Evolutionary conservation across 495 filamentous ascomycete genomes (phyloP).

Genomic region (Lichina pygmaea): DNA sequence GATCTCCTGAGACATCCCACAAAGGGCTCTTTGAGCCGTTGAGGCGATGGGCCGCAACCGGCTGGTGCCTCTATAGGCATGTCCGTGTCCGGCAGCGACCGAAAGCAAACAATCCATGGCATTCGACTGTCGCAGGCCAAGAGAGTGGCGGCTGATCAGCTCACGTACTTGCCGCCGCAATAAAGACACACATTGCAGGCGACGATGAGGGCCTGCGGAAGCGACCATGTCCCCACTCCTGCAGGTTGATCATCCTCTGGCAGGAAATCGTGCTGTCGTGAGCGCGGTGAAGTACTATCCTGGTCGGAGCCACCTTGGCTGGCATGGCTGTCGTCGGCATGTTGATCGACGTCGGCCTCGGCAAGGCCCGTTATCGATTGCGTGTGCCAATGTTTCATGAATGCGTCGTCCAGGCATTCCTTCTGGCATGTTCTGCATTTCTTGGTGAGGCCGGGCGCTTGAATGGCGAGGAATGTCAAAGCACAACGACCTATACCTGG

Average conservation of each 20-base stretch:
- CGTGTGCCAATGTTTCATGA: neutral
- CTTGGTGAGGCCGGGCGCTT: constrained; percentile 26
- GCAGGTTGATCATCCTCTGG: neutral
- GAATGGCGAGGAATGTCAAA: constrained; percentile 25
- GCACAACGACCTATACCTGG: constrained; percentile 20
- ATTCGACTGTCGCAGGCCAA: too few relatives aligned
- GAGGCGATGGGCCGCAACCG: too few relatives aligned
- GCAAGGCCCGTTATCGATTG: constrained; percentile 1
- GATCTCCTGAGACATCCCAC: too few relatives aligned
- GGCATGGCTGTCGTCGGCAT: neutral
- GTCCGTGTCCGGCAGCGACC: too few relatives aligned
- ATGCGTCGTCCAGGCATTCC: constrained; percentile 22
- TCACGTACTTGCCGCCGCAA: constrained; percentile 21
- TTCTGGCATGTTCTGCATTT: constrained; percentile 22
- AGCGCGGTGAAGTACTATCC: neutral
- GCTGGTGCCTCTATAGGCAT: too few relatives aligned
- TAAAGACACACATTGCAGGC: constrained; percentile 27
- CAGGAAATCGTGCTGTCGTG: neutral
- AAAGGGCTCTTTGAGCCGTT: too few relatives aligned
- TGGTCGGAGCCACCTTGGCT: neutral
- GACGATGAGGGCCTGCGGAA: constrained; percentile 14
- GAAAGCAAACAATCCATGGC: too few relatives aligned
- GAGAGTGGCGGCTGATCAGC: too few relatives aligned
- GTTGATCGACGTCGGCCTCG: neutral
- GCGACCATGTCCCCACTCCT: neutral